Evolutionary conservation across 352 stramenopile species (phyloP).

Genomic region (Phytopythium delawarense): DNA sequence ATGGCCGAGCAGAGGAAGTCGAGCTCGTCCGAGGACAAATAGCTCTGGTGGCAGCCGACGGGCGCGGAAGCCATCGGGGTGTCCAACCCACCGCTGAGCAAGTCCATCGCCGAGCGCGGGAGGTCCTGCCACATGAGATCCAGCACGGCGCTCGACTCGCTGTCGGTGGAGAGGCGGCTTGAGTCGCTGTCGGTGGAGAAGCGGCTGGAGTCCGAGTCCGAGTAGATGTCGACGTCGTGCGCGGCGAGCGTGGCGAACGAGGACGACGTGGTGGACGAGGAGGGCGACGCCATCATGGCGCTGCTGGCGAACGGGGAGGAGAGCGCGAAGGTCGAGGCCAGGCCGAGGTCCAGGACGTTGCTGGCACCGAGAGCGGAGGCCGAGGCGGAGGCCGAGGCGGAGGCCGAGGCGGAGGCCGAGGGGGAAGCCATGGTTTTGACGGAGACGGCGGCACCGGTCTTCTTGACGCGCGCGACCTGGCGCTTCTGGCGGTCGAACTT

Average conservation of each 20-base stretch:
- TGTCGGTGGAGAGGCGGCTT: slow-evolving; percentile 55
- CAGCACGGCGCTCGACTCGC: slow-evolving; percentile 38
- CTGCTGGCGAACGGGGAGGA: slow-evolving; percentile 10
- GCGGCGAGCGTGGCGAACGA: slow-evolving; percentile 25
- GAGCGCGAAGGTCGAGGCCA: slow-evolving; percentile 16
- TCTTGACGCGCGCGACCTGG: slow-evolving; percentile 57
- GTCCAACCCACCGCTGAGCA: slow-evolving; percentile 12
- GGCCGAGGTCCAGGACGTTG: slow-evolving; percentile 13
- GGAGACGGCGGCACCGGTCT: slow-evolving; percentile 15
- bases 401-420: not conserved
- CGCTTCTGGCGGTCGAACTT: slow-evolving; percentile 89
- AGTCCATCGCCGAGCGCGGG: slow-evolving; percentile 20
- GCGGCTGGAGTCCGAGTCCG: slow-evolving; percentile 62
- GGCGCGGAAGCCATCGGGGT: slow-evolving; percentile 14
- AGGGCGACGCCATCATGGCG: slow-evolving; percentile 10
- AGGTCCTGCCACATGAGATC: slow-evolving; percentile 62
- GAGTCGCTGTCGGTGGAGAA: slow-evolving; percentile 45
- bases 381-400: not conserved
- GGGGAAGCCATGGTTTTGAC: slow-evolving; percentile 12
- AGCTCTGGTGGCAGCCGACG: slow-evolving; percentile 29
- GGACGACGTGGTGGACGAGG: slow-evolving; percentile 22
- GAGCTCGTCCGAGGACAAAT: slow-evolving; percentile 79
- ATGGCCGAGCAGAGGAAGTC: slow-evolving; percentile 84
- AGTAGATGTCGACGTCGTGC: slow-evolving; percentile 56
- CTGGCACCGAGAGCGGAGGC: not conserved